These are phyloP conservation scores for Herpetomonas tarakana DNA, from an alignment of 208 protist species.

Conservation along the genomic window DNA sequence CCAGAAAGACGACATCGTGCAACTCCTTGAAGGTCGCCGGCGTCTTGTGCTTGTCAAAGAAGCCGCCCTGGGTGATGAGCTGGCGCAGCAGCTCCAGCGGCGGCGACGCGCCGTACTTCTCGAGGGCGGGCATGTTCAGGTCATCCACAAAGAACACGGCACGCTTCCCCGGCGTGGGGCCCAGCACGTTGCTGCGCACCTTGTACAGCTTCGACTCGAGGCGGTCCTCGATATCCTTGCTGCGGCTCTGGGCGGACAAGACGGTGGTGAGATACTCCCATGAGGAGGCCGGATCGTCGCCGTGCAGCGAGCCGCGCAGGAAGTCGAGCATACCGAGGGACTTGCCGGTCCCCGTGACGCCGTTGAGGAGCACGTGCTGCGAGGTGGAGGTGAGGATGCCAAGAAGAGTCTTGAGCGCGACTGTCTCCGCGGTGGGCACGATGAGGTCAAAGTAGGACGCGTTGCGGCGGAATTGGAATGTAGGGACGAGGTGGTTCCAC, in stretches of 20 bases:
- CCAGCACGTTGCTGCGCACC: slow-evolving; percentile 83
- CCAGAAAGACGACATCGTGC: slow-evolving; percentile 86
- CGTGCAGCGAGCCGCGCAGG: slow-evolving; percentile 49
- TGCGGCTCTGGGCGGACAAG: slow-evolving; percentile 93
- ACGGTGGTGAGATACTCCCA: slow-evolving; percentile 91
- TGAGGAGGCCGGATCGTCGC: slow-evolving; percentile 67
- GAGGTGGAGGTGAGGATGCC: slow-evolving; percentile 65
- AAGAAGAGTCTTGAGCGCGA: slow-evolving; percentile 82
- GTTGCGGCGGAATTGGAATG: slow-evolving; percentile 84
- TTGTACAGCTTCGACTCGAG: slow-evolving; percentile 94
- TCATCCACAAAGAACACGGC: slow-evolving; percentile 95
- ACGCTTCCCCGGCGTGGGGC: slow-evolving; percentile 85
- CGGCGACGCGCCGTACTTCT: slow-evolving; percentile 94
- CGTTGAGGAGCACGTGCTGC: slow-evolving; percentile 89
- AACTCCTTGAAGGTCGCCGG: slow-evolving; percentile 92
- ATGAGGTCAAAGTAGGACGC: slow-evolving; percentile 94
- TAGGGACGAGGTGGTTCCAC: slow-evolving; percentile 89
- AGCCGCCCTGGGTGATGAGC: slow-evolving; percentile 92
- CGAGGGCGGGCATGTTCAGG: slow-evolving; percentile 95
- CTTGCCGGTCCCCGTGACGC: slow-evolving; percentile 96
- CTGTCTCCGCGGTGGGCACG: slow-evolving; percentile 94
- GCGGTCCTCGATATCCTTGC: slow-evolving; percentile 91
- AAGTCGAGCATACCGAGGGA: slow-evolving; percentile 79
- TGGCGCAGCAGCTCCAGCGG: slow-evolving; percentile 95
- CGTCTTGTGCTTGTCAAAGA: slow-evolving; percentile 93